Evolutionary conservation across 176 grass and related monocot species (phyloP).

Genomic region (Eragrostis nindensis): DNA sequence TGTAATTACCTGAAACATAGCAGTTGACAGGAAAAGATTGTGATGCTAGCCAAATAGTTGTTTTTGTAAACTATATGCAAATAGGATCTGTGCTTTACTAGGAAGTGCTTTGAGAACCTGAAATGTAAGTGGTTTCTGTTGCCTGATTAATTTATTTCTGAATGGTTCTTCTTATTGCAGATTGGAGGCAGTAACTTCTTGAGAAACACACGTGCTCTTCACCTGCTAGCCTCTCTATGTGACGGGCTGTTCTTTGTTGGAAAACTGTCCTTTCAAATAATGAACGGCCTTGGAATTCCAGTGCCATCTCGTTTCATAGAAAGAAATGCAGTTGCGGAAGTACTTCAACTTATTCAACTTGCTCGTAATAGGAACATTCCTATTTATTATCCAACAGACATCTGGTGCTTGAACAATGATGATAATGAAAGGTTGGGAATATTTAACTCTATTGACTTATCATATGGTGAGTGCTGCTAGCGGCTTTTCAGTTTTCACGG

Average conservation of each 20-base stretch:
- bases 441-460: conserved; percentile 58
- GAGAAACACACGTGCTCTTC: conserved; percentile 70
- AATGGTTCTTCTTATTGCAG: conserved; percentile 58
- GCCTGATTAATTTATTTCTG: conserved; percentile 3
- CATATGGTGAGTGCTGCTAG: conserved; percentile 53
- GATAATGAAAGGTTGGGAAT: conserved; percentile 38
- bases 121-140: not conserved
- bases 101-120: not conserved
- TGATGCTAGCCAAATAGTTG: not conserved
- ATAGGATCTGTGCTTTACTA: conserved; percentile 9
- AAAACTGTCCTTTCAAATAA: conserved; percentile 91
- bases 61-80: conserved; percentile 39
- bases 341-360: conserved; percentile 66
- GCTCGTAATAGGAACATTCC: conserved; percentile 57
- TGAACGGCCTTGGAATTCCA: conserved; percentile 67
- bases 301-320: conserved; percentile 63
- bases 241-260: conserved; percentile 81
- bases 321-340: conserved; percentile 57
- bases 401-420: conserved; percentile 59
- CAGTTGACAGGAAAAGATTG: conserved; percentile 21
- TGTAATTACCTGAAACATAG: conserved; percentile 23
- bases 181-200: conserved; percentile 89
- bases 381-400: conserved; percentile 85
- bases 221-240: conserved; percentile 65
- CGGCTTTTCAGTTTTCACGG: not conserved